Percentiles rank a stretch among this genome's conserved stretches.
phyloP scores from a whole-genome alignment of 2,329 filamentous ascomycete genomes.

The Pseudogymnoascus sp. region DNA sequence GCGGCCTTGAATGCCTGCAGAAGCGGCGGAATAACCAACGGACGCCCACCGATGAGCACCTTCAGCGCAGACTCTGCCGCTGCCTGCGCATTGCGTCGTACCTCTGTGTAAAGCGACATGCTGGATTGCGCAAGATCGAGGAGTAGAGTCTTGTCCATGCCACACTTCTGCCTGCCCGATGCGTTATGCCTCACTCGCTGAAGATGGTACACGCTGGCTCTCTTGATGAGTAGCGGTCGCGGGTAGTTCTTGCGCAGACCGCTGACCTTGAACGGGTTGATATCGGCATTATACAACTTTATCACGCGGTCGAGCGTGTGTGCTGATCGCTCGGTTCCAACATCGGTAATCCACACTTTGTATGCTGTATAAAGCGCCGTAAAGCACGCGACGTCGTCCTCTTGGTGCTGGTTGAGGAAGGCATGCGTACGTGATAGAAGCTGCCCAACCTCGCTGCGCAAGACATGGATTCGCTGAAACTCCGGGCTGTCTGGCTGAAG shows the following conservation, averaged over 20 bases:
- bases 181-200: conserved; percentile 93
- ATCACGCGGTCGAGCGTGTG: conserved; percentile 85
- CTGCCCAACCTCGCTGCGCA: conserved; percentile 73
- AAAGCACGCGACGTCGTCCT: conserved; percentile 94
- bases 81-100: conserved; percentile 85
- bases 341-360: conserved; percentile 92
- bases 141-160: conserved; percentile 78
- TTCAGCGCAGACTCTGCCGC: conserved; percentile 91
- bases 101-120: conserved; percentile 87
- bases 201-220: conserved; percentile 90
- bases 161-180: conserved; percentile 75
- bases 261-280: conserved; percentile 88
- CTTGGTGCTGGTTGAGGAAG: conserved; percentile 75
- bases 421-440: conserved; percentile 75
- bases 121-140: conserved; percentile 84
- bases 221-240: conserved; percentile 80
- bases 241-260: conserved; percentile 89
- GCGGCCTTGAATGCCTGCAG: conserved; percentile 71
- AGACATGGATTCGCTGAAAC: conserved; percentile 70
- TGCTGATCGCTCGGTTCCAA: conserved; percentile 90
- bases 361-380: conserved; percentile 88
- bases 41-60: conserved; percentile 77
- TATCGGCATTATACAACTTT: conserved; percentile 76
- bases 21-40: conserved; percentile 83
- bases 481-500: conserved; percentile 55